Evolutionary conservation across 2,329 filamentous ascomycete genomes (phyloP), one percentile per base, ranked within the genome.

Genomic region (Thielaviopsis punctulata): DNA sequence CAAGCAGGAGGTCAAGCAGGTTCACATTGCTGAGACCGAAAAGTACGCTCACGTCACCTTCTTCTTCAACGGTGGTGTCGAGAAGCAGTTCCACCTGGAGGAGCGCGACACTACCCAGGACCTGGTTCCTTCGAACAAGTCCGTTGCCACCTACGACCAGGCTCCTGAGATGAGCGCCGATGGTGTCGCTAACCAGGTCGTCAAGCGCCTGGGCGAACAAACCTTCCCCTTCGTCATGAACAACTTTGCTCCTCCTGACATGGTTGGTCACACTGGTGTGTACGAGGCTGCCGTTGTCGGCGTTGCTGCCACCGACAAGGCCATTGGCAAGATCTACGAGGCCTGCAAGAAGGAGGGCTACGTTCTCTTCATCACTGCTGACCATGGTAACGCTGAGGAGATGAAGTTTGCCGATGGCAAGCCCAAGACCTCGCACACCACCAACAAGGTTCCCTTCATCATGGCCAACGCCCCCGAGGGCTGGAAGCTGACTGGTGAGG

Each of bases 1-100:
- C 61, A 92, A 90, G 73, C 84, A 96, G 69, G 79, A 77, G 45
- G 75, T 94, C 57, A 82, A 89, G 72, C 92, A 98, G 71, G 92
- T 90, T 60, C 92, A 98, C 72, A 79, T 96, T 60, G 92, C 92
- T 53, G 92, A 98, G 77, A 98, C 92, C 2, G 92, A 98, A 69
- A 98, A 98, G 75, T 98, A 98, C 68, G 92, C 92, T 33, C 92
- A 98, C 72, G 92, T 98, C 58, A 96, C 92, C 53, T 96, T 96
- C 78, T 96, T 96, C 79, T 96, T 96, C 82, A 98, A 98, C 71
- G 92, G 92, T 54, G 92, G 92, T 64, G 86, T 95, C 51, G 92
- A 98, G 73, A 94, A 95, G 73, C 85, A 86, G 57, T 98, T 95
- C 70, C 80, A 84, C 51, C 82, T 88, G 47, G 92, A 98, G 71